Conservation (phyloP, 2,329 filamentous ascomycete genomes). For the Zymoseptoria passerinii region DNA sequence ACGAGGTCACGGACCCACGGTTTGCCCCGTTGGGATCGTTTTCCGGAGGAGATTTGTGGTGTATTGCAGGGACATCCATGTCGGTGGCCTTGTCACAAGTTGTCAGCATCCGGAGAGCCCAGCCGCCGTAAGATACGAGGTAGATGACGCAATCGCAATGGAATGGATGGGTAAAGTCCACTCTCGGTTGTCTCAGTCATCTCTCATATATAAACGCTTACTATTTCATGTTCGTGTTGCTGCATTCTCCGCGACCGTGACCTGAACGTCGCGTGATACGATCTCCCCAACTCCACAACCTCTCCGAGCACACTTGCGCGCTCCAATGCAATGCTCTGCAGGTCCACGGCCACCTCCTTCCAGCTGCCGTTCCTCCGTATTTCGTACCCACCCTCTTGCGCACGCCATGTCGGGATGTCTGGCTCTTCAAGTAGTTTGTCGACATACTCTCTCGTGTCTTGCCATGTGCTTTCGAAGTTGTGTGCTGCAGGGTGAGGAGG, state of each 20-base stretch:
- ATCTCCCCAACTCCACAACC: not conserved
- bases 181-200: not conserved
- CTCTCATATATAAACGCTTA: not conserved
- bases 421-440: not conserved
- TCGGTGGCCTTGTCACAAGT: no score
- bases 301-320: not conserved
- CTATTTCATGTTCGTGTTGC: not conserved
- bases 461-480: not conserved
- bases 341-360: not conserved
- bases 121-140: no score
- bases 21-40: no score
- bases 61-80: no score
- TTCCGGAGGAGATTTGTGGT: no score
- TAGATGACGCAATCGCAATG: no score
- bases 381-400: not conserved
- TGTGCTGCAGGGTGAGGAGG: not conserved
- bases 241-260: not conserved
- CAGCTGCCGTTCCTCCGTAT: not conserved
- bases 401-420: not conserved
- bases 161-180: no score
- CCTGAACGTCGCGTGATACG: not conserved
- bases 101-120: no score
- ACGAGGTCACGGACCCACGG: no score
- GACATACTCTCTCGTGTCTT: not conserved
- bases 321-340: not conserved